Evolutionary conservation across 192 early-diverging fungal species (phyloP).

Genomic region (Podila horticola): DNA sequence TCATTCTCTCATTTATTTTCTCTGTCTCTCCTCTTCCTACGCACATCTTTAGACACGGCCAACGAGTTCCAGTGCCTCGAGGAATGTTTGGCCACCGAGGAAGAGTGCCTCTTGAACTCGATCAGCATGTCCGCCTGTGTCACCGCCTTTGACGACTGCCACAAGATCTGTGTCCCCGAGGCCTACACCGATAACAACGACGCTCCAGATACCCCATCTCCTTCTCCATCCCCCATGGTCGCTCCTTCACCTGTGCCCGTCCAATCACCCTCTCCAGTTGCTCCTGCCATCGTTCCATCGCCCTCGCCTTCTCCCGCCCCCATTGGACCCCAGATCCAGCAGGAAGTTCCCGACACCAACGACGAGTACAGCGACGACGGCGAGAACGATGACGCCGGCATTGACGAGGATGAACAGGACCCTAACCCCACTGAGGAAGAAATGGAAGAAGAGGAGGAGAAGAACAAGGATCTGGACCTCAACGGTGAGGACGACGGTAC

Average conservation of each 20-base stretch:
- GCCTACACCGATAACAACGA: not conserved
- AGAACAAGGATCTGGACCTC: not conserved
- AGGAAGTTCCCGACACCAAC: not conserved
- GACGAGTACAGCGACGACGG: not conserved
- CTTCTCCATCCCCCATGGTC: not conserved
- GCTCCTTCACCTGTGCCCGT: too few species aligned
- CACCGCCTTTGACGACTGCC: conserved; percentile 20
- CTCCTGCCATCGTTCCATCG: not conserved
- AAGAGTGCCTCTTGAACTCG: conserved; percentile 30
- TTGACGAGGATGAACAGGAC: not conserved
- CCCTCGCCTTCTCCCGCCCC: not conserved
- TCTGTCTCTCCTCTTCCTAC: not conserved
- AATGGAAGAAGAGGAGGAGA: not conserved
- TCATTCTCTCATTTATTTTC: not conserved
- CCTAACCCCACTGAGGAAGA: not conserved
- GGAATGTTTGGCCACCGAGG: conserved; percentile 15
- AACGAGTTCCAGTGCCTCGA: conserved; percentile 26
- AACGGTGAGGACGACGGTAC: not conserved
- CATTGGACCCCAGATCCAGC: not conserved
- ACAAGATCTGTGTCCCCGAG: conserved; percentile 5
- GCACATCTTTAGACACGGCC: not conserved
- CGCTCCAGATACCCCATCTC: not conserved
- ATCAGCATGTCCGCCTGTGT: conserved; percentile 17
- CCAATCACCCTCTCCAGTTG: too few species aligned
- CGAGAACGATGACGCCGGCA: not conserved